Percentiles rank a stretch among this genome's conserved stretches.
Conservation (phyloP, 768 basidiomycete species). For the Brasilioporus rufonigricans region DNA sequence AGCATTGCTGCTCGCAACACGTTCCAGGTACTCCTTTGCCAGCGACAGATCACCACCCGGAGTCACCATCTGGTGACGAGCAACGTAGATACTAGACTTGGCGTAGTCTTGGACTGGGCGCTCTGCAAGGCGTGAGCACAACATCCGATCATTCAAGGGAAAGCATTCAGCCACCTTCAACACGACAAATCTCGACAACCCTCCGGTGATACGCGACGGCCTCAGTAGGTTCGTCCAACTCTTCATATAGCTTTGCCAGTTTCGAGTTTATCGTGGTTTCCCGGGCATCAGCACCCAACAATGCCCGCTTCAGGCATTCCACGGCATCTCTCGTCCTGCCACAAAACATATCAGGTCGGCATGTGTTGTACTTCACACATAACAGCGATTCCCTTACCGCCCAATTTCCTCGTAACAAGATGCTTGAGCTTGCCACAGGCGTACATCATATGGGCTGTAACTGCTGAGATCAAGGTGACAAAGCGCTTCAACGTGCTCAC, state of each 20-base stretch:
- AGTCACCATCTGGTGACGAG: constrained; percentile 68
- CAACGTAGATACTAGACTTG: constrained; percentile 81
- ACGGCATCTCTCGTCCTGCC: constrained; percentile 82
- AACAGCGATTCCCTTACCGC: constrained; percentile 45
- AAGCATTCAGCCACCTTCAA: constrained; percentile 42
- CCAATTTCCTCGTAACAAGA: constrained; percentile 92
- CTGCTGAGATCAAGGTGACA: constrained; percentile 1
- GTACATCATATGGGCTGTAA: constrained; percentile 86
- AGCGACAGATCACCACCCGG: constrained; percentile 64
- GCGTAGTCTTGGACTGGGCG: constrained; percentile 77
- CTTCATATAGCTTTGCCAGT: constrained; percentile 68
- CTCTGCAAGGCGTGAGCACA: constrained; percentile 34
- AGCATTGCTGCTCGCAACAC: constrained; percentile 73
- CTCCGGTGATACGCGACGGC: constrained; percentile 80
- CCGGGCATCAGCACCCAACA: constrained; percentile 75
- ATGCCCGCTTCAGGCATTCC: constrained; percentile 86
- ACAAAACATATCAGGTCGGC: constrained; percentile 9
- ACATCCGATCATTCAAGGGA: not conserved
- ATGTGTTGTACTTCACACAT: not conserved
- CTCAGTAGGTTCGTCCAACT: constrained; percentile 62
- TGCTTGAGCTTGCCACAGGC: constrained; percentile 94
- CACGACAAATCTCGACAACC: constrained; percentile 62
- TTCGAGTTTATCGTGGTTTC: constrained; percentile 73
- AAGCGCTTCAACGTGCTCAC: constrained; percentile 37
- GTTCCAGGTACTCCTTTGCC: constrained; percentile 71